Conservation (phyloP, 2,329 filamentous ascomycete species). For the Penicillium sp. region DNA sequence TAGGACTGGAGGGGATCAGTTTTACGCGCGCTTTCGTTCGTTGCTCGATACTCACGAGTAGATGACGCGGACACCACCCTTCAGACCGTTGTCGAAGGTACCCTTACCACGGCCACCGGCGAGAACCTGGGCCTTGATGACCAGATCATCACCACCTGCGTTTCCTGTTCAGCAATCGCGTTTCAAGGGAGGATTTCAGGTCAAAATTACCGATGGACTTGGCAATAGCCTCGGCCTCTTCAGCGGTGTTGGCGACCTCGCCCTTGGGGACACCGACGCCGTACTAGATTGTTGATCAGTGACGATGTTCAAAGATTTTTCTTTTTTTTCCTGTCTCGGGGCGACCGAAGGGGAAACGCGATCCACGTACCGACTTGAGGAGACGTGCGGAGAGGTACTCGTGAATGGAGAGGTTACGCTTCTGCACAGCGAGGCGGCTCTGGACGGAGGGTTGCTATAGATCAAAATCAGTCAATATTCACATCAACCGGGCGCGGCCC, state of each 20-base stretch:
- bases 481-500: slow-evolving; percentile 13
- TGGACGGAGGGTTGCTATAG: slow-evolving; percentile 59
- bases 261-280: slow-evolving; percentile 92
- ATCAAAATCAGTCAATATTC: slow-evolving; percentile 3
- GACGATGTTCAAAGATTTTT: slow-evolving; percentile 7
- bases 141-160: slow-evolving; percentile 82
- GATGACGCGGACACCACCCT: slow-evolving; percentile 97
- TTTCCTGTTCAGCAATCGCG: slow-evolving; percentile 20
- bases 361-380: slow-evolving; percentile 63
- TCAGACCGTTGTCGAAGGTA: slow-evolving; percentile 95
- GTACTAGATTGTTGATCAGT: slow-evolving; percentile 63
- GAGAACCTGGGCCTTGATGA: slow-evolving; percentile 99
- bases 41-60: slow-evolving; percentile 68
- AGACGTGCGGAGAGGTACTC: slow-evolving; percentile 96
- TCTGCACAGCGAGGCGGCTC: slow-evolving; percentile 65
- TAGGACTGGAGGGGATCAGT: slow-evolving; percentile 58
- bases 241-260: slow-evolving; percentile 75
- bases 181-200: neutral
- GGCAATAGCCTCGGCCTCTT: slow-evolving; percentile 89
- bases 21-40: neutral
- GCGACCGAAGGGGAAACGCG: slow-evolving; percentile 17
- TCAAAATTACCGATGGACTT: slow-evolving; percentile 73
- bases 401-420: slow-evolving; percentile 90
- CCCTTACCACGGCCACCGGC: slow-evolving; percentile 98
- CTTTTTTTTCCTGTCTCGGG: neutral